Conservation (phyloP, 352 stramenopile genomes). For the Elongisporangium prolatum region DNA sequence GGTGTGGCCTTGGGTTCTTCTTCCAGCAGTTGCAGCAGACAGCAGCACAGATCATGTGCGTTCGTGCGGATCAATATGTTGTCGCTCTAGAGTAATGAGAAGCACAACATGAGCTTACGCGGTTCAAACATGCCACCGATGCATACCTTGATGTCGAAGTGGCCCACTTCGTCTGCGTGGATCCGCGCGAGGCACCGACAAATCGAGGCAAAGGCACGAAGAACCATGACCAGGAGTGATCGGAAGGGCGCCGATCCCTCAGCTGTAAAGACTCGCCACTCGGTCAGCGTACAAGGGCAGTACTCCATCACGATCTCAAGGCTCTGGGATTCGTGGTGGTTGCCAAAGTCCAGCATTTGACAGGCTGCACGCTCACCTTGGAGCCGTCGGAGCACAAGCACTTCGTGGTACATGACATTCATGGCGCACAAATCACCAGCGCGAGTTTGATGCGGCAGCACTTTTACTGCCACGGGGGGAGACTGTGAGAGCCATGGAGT, state of each 20-base stretch:
- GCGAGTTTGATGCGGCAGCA: conserved; percentile 36
- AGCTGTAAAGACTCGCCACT: conserved; percentile 27
- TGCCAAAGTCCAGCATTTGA: conserved; percentile 60
- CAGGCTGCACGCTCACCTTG: conserved; percentile 39
- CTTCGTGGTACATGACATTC: conserved; percentile 45
- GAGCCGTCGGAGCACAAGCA: conserved; percentile 41
- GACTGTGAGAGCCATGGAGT: conserved; percentile 10
- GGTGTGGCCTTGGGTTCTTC: conserved; percentile 11
- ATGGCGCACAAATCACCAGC: conserved; percentile 37
- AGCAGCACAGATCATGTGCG: conserved; percentile 22
- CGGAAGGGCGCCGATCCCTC: conserved; percentile 22
- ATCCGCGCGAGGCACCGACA: conserved; percentile 30
- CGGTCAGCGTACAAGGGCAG: conserved; percentile 41
- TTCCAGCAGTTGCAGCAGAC: conserved; percentile 20
- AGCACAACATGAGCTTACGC: background rate
- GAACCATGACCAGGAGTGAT: conserved; percentile 30
- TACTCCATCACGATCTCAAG: conserved; percentile 63
- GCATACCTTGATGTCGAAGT: conserved; percentile 71
- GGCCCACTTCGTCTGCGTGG: conserved; percentile 36
- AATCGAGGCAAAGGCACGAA: conserved; percentile 36
- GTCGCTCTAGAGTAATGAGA: conserved; percentile 26
- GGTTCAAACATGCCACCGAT: background rate
- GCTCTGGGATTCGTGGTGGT: conserved; percentile 24
- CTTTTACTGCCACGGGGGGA: conserved; percentile 39
- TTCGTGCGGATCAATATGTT: conserved; percentile 54